Conservation (phyloP, 176 grass and related monocot genomes). For the Chrysopogon serrulatus region DNA sequence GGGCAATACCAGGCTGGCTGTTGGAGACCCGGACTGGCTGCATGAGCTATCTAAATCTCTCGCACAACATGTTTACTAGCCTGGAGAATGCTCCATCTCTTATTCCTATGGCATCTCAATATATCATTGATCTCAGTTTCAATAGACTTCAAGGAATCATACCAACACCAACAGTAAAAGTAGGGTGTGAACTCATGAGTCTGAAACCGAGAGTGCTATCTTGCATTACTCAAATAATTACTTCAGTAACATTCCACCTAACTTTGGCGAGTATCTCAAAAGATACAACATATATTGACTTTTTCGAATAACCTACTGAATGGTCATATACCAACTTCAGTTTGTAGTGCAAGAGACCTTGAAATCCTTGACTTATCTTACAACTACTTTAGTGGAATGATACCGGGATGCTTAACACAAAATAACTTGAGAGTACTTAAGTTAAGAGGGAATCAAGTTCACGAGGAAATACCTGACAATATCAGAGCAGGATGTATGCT, state of each 20-base stretch:
- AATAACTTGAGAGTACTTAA: not conserved
- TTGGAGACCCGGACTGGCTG: not conserved
- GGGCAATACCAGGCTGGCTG: conserved; percentile 27
- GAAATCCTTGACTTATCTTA: not conserved
- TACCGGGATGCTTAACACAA: too few relatives aligned
- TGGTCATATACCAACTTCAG: conserved; percentile 14
- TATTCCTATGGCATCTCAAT: not conserved
- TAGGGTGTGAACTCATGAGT: too few relatives aligned
- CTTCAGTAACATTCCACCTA: not conserved
- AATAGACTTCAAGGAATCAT: not conserved
- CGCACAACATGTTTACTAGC: not conserved
- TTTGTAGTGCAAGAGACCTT: not conserved
- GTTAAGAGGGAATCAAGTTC: conserved; percentile 19
- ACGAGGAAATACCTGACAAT: not conserved
- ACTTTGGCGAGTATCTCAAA: conserved; percentile 3
- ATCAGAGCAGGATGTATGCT: conserved; percentile 8
- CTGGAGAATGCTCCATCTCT: not conserved
- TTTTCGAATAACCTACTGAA: conserved; percentile 30
- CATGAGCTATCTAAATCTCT: not conserved
- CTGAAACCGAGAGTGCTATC: too few relatives aligned
- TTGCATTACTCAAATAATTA: conserved; percentile 12
- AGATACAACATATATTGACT: too few relatives aligned
- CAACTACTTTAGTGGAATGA: conserved; percentile 16
- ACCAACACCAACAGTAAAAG: not conserved
- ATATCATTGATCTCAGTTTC: not conserved